Conservation (phyloP, 495 filamentous ascomycete genomes). For the Aspergillus saccharolyticus region DNA sequence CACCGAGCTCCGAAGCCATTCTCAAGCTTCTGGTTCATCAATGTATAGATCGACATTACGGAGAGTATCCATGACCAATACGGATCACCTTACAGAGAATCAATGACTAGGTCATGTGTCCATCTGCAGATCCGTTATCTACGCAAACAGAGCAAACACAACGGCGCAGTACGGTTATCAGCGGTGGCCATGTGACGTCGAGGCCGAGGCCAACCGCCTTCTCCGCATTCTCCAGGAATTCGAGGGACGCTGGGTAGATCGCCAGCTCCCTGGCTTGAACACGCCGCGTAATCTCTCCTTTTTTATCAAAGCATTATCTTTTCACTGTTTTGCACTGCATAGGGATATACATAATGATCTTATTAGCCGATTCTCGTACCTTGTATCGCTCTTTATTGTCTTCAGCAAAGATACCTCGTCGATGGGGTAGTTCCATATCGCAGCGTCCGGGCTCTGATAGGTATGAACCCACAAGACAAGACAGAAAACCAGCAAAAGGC, state of each 20-base stretch:
- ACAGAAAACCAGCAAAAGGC: not conserved
- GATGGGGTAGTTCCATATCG: constrained; percentile 56
- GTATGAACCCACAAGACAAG: constrained; percentile 26
- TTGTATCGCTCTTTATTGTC: not conserved
- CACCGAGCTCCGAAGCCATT: not conserved
- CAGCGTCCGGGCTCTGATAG: constrained; percentile 67
- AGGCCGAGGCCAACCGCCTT: constrained; percentile 33
- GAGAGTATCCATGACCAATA: not conserved
- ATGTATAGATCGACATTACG: not conserved
- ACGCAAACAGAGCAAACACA: not conserved
- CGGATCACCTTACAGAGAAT: not conserved
- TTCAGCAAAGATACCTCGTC: constrained; percentile 13
- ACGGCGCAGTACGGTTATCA: constrained; percentile 17
- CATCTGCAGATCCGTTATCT: not conserved
- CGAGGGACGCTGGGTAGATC: not conserved
- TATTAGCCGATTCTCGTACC: constrained; percentile 17
- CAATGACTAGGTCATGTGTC: not conserved
- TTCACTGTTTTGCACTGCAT: not conserved
- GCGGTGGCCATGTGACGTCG: constrained; percentile 18
- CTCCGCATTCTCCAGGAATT: constrained; percentile 31
- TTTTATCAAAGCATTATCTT: not conserved
- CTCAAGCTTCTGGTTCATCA: not conserved
- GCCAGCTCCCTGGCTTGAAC: not conserved
- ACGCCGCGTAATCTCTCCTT: not conserved
- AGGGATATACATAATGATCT: constrained; percentile 22